Evolutionary conservation across 1,139 yeast species (phyloP).

Genomic region (Debaryomyces fabryi): DNA sequence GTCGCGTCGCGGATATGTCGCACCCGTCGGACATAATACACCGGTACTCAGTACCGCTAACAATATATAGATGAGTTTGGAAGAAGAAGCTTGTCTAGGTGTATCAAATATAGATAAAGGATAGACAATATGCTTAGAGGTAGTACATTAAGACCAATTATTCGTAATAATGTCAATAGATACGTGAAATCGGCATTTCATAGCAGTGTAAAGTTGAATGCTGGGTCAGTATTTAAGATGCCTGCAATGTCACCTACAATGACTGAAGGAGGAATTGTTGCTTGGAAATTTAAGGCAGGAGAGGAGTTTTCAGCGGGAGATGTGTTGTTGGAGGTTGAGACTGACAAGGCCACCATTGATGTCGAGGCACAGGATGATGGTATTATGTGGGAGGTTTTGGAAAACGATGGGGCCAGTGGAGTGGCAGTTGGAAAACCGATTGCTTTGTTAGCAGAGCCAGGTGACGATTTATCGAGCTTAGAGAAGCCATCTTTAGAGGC

Average conservation of each 20-base stretch:
- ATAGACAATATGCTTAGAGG: slow-evolving; percentile 21
- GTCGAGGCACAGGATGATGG: slow-evolving; percentile 97
- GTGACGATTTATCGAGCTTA: slow-evolving; percentile 72
- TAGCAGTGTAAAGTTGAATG: slow-evolving; percentile 24
- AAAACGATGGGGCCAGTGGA: slow-evolving; percentile 71
- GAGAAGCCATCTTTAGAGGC: slow-evolving; percentile 55
- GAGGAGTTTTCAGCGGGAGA: slow-evolving; percentile 82
- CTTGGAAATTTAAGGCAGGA: slow-evolving; percentile 88
- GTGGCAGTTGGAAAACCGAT: slow-evolving; percentile 88
- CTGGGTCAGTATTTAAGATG: slow-evolving; percentile 75
- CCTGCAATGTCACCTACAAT: slow-evolving; percentile 99
- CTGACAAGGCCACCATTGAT: slow-evolving; percentile 91
- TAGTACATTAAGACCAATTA: slow-evolving; percentile 10
- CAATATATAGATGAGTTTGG: background rate
- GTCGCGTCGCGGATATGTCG: slow-evolving; percentile 22
- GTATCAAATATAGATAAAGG: slow-evolving; percentile 3
- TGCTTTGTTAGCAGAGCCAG: slow-evolving; percentile 85
- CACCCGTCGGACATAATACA: slow-evolving; percentile 21
- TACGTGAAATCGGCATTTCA: slow-evolving; percentile 20
- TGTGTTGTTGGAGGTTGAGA: slow-evolving; percentile 83
- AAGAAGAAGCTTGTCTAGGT: background rate
- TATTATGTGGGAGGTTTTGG: slow-evolving; percentile 74
- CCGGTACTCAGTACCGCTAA: slow-evolving; percentile 5
- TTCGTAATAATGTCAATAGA: slow-evolving; percentile 6
- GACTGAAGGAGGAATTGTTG: slow-evolving; percentile 96